Evolutionary conservation across 2,329 filamentous ascomycete species (phyloP).

Genomic region (Cercospora sp.): DNA sequence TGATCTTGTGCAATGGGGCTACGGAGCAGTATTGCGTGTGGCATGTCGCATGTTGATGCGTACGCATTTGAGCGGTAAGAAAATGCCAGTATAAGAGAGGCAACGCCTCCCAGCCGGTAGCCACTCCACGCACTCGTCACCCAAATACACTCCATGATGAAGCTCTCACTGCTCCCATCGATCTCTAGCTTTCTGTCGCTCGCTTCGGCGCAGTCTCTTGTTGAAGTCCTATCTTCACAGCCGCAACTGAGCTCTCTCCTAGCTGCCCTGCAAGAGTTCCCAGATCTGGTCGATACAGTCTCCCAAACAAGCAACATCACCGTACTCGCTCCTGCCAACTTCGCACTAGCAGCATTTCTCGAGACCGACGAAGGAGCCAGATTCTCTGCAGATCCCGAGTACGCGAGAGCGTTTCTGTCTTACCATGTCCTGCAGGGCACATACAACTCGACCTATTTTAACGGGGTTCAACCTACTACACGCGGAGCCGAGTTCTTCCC

Average conservation of each 20-base stretch:
- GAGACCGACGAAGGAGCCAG: constrained; percentile 41
- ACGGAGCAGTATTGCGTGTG: background rate
- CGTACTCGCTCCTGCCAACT: constrained; percentile 63
- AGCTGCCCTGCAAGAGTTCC: constrained; percentile 25
- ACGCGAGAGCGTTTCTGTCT: constrained; percentile 16
- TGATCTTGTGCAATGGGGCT: background rate
- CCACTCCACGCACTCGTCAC: background rate
- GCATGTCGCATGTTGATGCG: background rate
- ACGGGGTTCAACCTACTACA: constrained; percentile 25
- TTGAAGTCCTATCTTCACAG: constrained; percentile 17
- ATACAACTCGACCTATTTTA: constrained; percentile 8
- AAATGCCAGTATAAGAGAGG: background rate
- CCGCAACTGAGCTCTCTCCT: constrained; percentile 23
- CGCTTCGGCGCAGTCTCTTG: constrained; percentile 20
- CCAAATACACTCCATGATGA: background rate
- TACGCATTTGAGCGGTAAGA: background rate
- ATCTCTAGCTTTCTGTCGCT: background rate
- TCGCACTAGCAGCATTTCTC: constrained; percentile 49
- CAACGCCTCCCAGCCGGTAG: background rate
- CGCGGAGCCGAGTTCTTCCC: constrained; percentile 17
- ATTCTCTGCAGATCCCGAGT: constrained; percentile 11
- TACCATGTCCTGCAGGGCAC: constrained; percentile 20
- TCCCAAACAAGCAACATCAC: constrained; percentile 51
- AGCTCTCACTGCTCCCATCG: background rate
- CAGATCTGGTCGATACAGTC: constrained; percentile 20